phyloP scores from a whole-genome alignment of 805 yeast genomes.

The Wickerhamomyces sydowiorum region DNA sequence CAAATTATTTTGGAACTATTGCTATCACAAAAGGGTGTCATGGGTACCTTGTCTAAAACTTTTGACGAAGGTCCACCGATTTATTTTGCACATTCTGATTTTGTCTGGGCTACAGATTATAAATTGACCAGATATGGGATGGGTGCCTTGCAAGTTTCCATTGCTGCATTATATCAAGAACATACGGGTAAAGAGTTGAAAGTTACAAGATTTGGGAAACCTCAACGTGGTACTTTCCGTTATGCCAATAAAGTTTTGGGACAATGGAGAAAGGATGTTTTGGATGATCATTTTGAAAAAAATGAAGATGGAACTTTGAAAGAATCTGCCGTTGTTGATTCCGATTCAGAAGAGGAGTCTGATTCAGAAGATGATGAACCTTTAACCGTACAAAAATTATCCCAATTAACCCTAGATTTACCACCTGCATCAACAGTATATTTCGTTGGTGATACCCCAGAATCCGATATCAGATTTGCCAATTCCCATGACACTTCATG shows the following conservation, averaged over 20 bases:
- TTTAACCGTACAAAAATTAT: constrained; percentile 38
- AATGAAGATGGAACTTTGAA: constrained; percentile 25
- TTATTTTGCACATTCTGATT: constrained; percentile 87
- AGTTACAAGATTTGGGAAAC: constrained; percentile 84
- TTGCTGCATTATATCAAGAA: constrained; percentile 78
- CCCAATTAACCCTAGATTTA: constrained; percentile 44
- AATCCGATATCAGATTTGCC: constrained; percentile 82
- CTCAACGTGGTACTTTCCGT: constrained; percentile 80
- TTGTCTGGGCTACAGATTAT: constrained; percentile 90
- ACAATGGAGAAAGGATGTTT: constrained; percentile 72
- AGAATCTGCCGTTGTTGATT: constrained; percentile 22
- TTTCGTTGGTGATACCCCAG: constrained; percentile 89
- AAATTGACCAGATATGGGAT: constrained; percentile 80
- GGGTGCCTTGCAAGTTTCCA: constrained; percentile 90
- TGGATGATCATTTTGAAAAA: constrained; percentile 66
- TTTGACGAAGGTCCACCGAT: constrained; percentile 76
- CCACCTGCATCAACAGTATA: constrained; percentile 86
- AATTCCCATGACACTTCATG: constrained; percentile 81
- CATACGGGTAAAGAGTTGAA: constrained; percentile 78
- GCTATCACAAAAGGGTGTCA: constrained; percentile 68
- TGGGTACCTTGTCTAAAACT: constrained; percentile 75
- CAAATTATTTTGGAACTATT: constrained; percentile 82
- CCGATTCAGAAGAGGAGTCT: constrained; percentile 1
- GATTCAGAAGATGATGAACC: constrained; percentile 33
- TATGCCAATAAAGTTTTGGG: constrained; percentile 75